These are phyloP conservation scores for Neurospora tetrasperma DNA, from an alignment of 495 filamentous ascomycete species.

Conservation along the genomic window DNA sequence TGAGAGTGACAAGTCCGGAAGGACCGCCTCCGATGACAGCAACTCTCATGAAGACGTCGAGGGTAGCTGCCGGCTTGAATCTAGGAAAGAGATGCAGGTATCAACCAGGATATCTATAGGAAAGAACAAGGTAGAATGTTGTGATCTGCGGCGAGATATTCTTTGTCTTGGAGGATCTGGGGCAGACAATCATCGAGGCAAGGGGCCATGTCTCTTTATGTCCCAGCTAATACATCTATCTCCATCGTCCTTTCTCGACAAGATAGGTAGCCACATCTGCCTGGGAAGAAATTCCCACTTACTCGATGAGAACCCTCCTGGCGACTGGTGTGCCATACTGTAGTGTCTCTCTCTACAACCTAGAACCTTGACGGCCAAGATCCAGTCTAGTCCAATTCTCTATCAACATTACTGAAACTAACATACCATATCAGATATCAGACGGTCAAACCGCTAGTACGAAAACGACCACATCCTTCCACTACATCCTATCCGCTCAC, in stretches of 20 bases:
- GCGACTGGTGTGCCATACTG: not conserved
- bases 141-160: not conserved
- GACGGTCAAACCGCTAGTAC: not conserved
- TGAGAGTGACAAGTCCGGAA: conserved; percentile 36
- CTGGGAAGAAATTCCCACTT: not conserved
- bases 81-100: not conserved
- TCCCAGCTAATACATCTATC: not conserved
- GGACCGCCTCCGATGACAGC: conserved; percentile 37
- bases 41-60: conserved; percentile 13
- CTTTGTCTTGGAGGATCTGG: not conserved
- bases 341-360: not conserved
- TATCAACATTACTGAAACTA: not conserved
- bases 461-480: not conserved
- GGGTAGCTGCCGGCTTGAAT: not conserved
- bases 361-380: not conserved
- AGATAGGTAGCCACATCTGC: not conserved
- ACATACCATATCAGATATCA: not conserved
- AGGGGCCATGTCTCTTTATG: not conserved
- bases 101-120: not conserved
- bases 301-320: not conserved
- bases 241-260: not conserved
- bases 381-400: not conserved
- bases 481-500: not conserved
- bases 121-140: not conserved
- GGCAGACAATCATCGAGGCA: not conserved